A percentile compares a stretch with the other conserved stretches of the same genome.
Evolutionary conservation across 331 rosid species (phyloP).

Genomic region (Quercus tomentella): DNA sequence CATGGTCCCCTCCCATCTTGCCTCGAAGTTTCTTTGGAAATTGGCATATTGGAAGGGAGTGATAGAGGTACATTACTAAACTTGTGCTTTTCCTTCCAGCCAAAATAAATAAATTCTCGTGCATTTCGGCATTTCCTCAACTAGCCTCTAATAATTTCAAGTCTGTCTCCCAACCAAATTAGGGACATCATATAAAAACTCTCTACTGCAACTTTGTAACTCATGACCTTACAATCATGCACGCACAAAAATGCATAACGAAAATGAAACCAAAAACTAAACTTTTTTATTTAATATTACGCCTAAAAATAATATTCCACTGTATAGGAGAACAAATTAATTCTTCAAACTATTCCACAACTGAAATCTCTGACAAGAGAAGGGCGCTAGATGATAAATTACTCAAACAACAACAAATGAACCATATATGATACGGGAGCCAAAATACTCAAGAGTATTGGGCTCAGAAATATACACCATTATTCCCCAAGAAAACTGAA

Average conservation of each 20-base stretch:
- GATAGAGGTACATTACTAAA: too few species aligned
- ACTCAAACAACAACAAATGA: background rate
- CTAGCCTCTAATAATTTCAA: too few species aligned
- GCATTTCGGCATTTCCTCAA: too few species aligned
- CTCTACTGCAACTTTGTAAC: too few species aligned
- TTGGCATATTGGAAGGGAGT: too few species aligned
- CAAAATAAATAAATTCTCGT: too few species aligned
- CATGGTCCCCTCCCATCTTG: too few species aligned
- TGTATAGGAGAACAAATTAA: background rate
- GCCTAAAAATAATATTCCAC: background rate
- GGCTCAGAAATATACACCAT: background rate
- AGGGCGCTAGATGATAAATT: background rate
- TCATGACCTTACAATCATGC: background rate
- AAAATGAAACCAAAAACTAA: background rate
- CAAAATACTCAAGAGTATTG: background rate
- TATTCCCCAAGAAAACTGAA: slow-evolving; percentile 5
- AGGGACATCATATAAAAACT: too few species aligned
- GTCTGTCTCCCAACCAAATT: too few species aligned
- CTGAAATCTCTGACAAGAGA: background rate
- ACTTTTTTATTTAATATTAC: background rate
- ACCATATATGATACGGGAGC: background rate
- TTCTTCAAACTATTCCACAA: background rate
- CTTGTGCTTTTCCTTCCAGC: too few species aligned
- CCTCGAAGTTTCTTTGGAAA: too few species aligned
- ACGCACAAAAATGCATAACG: background rate